Base-by-base conservation (phyloP, 495 filamentous ascomycete genomes). In the Achaetomiella virescens region DNA sequence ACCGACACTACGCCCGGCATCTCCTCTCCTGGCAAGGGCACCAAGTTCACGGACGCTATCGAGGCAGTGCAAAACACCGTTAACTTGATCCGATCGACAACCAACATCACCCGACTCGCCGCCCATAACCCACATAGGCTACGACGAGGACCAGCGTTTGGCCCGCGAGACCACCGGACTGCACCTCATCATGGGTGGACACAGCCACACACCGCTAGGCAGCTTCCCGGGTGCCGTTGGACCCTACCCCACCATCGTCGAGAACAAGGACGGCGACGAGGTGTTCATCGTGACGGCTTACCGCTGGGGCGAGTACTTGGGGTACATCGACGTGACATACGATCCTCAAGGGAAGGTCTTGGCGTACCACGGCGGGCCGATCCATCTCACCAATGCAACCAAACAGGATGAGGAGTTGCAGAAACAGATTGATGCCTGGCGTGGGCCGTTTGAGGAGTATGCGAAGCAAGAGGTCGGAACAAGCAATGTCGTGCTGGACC, bases 121-220 rank as follows among this genome's bases (percentile, higher is more conserved):
- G 78, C 80, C n/a, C 20, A 69, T 84, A 40, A 84, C 80, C 2
- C 80, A 83, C 66, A 82, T 83, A 56, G 81, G 79, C 20, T 83
- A 81, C 62, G 75, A 78, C 9, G 70, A 78, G 40, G 80, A 84
- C 61, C 71, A 79, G 56, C 68, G 74, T 22, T 70, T 84, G 18
- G 80, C 81, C 12, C 61, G 66, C 38, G 63, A 72, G 37, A 80
- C 76, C 0, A 71, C 69, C 18, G 79, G 79, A 1, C 69, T 84
- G 24, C 67, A 80, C 20, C 70, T 83, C 18, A 83, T 84, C 67
- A 77, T 81, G 66, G 77, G 80, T 12, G 80, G 79, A 37, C 81
- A 84, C 68, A 78, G 72, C 42, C 80, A 84, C 62, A 83, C 80
- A n/a, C 73, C 73, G 2, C 69, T 84, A 11, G 81, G 79, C 25